A percentile compares a stretch with the other conserved stretches of the same genome.
Evolutionary conservation across 2,329 filamentous ascomycete species (phyloP).

Genomic region (Amauroascus verrucosus): DNA sequence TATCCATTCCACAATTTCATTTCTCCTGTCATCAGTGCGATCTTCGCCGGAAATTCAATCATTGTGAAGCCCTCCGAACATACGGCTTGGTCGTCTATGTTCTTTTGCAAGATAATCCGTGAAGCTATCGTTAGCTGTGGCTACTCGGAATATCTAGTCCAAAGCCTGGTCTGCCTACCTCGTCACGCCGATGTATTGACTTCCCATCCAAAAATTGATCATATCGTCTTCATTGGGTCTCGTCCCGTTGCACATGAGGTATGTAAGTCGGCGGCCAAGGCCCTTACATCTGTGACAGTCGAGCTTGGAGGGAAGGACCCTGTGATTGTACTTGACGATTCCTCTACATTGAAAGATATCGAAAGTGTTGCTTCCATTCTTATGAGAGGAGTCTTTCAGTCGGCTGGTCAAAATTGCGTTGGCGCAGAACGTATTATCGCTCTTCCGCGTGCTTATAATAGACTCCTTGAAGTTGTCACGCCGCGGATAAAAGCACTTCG

Average conservation of each 20-base stretch:
- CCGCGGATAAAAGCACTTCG: constrained; percentile 65
- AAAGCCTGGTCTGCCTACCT: constrained; percentile 81
- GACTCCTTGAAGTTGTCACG: constrained; percentile 58
- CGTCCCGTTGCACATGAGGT: constrained; percentile 78
- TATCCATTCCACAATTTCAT: constrained; percentile 94
- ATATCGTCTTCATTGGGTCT: constrained; percentile 94
- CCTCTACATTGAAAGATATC: constrained; percentile 48
- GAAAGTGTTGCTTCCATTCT: constrained; percentile 68
- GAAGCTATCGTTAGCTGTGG: constrained; percentile 73
- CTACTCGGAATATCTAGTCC: constrained; percentile 69
- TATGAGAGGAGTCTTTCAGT: constrained; percentile 88
- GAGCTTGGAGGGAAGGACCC: constrained; percentile 95
- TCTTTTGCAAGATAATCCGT: constrained; percentile 70
- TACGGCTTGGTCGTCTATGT: constrained; percentile 81
- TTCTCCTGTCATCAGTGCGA: constrained; percentile 75
- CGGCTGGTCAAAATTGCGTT: constrained; percentile 93
- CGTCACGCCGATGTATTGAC: constrained; percentile 70
- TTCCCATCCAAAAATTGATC: constrained; percentile 70
- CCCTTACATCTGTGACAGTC: constrained; percentile 76
- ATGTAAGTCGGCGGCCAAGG: constrained; percentile 71
- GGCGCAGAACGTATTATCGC: constrained; percentile 90
- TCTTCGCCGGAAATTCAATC: constrained; percentile 86
- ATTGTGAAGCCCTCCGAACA: constrained; percentile 92
- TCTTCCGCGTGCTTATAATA: constrained; percentile 62
- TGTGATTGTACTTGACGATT: constrained; percentile 75